Base-by-base conservation (phyloP, 225 moss, liverwort and hornwort genomes). In the Marchantia paleacea region DNA sequence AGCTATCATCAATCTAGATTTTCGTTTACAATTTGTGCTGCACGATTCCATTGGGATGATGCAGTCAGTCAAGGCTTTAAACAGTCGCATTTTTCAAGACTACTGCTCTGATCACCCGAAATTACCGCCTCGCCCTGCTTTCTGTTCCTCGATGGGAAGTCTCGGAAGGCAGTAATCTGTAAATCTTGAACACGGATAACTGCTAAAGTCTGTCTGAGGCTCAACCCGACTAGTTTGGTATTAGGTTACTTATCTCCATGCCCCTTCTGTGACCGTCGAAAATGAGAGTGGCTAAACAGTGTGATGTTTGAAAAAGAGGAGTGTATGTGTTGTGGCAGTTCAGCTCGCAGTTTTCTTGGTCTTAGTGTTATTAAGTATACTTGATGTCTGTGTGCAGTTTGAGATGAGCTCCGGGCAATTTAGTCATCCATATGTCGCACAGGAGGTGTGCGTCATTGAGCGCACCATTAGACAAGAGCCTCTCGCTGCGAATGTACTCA, bases 381-480 rank as follows among this genome's bases (percentile, higher is more conserved):
- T 20, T 72, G 50, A 51, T 78, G 75, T 53, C 54, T 85, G 78
- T 85, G 75, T 83, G 83, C 81, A 84, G 94, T 92, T 93, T 82
- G 92, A 94, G 75, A 88, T 92, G 87, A 87, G 87, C 76, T 73
- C 86, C 73, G 93, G 89, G 78, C 91, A 90, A 70, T 88, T 85
- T 81, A 84, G 89, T 66, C 94, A 94, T 60, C 93, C 96, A n/a
- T 92, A 87, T 86, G 87, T 92, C 86, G 90, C 91, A 65, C 93
- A 92, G 78, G 94, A 93, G 87, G 90, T 94, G 0, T 93, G 96
- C 65, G 94, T 97, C 30, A 94, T 97, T 64, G 94, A 94, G 83
- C 96, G 96, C 24, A 93, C 94, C 29, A 88, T 90, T 67, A 89
- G 93, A 82, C 96, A 97, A 86, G 96, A 97, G 83, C 89, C 92